phyloP scores from a whole-genome alignment of 1,284 basidiomycete genomes.

The Termitomyces sp. region DNA sequence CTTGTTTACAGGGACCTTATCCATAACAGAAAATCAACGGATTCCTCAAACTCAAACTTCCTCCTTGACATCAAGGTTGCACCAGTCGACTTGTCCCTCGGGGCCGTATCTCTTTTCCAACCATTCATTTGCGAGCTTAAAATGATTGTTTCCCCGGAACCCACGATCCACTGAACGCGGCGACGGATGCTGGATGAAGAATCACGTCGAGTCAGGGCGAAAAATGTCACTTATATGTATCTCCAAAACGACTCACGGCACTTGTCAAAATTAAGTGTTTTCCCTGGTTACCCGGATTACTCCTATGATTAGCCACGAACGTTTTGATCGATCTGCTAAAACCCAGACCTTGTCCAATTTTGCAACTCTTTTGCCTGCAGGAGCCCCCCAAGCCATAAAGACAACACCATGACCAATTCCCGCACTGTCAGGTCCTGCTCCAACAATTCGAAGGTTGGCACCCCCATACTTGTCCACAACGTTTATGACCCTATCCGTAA shows the following conservation, averaged over 20 bases:
- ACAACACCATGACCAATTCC: constrained; percentile 72
- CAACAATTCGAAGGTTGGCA: constrained; percentile 46
- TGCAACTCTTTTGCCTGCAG: constrained; percentile 81
- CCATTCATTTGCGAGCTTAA: constrained; percentile 84
- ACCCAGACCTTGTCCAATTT: constrained; percentile 69
- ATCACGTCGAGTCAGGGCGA: constrained; percentile 14
- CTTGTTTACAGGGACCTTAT: neutral
- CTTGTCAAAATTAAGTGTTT: constrained; percentile 84
- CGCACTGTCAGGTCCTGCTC: constrained; percentile 32
- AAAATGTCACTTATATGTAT: constrained; percentile 10
- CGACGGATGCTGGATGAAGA: constrained; percentile 62
- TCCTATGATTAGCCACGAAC: neutral
- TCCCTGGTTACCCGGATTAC: constrained; percentile 40
- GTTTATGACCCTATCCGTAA: constrained; percentile 68
- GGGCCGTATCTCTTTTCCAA: constrained; percentile 69
- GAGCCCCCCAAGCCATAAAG: constrained; percentile 88
- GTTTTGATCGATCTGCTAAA: neutral
- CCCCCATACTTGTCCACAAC: constrained; percentile 75
- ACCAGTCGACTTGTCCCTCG: constrained; percentile 75
- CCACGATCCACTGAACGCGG: constrained; percentile 79
- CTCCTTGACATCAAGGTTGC: constrained; percentile 34
- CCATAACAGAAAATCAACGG: neutral
- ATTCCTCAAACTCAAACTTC: constrained; percentile 15
- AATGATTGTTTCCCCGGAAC: constrained; percentile 91
- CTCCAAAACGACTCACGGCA: constrained; percentile 44